These are phyloP conservation scores for Chaetomium olivaceum DNA, from an alignment of 2,329 filamentous ascomycete species.

Conservation along the genomic window DNA sequence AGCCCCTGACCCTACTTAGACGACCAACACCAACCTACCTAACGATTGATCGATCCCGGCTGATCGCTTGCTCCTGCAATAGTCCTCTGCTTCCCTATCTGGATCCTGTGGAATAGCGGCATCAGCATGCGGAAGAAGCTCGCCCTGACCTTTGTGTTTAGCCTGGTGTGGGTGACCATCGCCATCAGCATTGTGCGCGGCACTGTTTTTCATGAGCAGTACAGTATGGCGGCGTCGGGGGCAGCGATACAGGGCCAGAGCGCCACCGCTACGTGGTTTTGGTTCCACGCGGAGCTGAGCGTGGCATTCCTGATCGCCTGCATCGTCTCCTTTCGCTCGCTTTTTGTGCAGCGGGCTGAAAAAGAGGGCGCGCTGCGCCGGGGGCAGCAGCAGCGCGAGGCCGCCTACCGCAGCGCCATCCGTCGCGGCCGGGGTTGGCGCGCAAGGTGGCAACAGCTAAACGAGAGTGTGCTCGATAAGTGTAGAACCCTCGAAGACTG, in stretches of 20 bases:
- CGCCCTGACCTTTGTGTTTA: conserved; percentile 22
- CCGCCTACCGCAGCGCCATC: conserved; percentile 12
- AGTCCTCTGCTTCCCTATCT: conserved; percentile 28
- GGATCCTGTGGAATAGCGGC: conserved; percentile 25
- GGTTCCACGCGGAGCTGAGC: conserved; percentile 28
- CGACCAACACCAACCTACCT: too few relatives aligned
- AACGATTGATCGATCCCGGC: not conserved
- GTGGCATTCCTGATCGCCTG: conserved; percentile 31
- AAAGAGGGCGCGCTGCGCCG: not conserved
- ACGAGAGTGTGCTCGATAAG: conserved; percentile 17
- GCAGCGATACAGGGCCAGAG: not conserved
- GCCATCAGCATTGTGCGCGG: conserved; percentile 30
- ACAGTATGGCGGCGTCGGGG: conserved; percentile 7
- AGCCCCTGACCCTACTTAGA: not conserved
- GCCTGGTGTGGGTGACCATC: conserved; percentile 26
- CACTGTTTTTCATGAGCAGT: conserved; percentile 22
- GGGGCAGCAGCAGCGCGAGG: not conserved
- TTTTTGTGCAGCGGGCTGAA: conserved; percentile 23
- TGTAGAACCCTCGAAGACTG: conserved; percentile 5
- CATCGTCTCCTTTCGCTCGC: conserved; percentile 30
- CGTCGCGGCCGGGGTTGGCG: conserved; percentile 6
- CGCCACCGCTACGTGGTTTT: conserved; percentile 20
- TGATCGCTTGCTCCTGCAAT: not conserved
- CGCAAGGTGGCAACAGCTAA: not conserved
- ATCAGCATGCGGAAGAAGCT: conserved; percentile 29